Evolutionary conservation across 805 yeast genomes (phyloP), one percentile per base, ranked within the genome.

Genomic region (Clavispora carvajalis): DNA sequence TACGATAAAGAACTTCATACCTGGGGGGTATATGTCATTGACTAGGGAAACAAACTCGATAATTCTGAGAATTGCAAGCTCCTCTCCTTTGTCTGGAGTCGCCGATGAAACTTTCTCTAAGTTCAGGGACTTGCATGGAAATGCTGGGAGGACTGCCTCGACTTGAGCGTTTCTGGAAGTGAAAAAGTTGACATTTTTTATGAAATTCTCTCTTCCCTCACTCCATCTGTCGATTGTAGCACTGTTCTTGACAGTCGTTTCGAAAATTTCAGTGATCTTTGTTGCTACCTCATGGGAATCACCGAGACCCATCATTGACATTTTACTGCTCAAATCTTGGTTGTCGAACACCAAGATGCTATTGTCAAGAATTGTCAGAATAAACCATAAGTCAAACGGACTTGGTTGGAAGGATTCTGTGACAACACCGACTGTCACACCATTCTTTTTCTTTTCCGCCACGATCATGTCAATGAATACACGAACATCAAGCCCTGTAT

Each of bases 41-140:
- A 67, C 58, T 4, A 41, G 45, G 26, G 42, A 39, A 2, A 67
- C 58, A 50, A 67, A 67, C 4, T 53, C 45, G 26, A 64, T 58
- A 37, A 67, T 54, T 29, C 62, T 53, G 11, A 35, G 41, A 26
- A 67, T 41, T 3, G 71, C 71, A 46, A 67, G 52, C 38, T 53
- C 62, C 37, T 66, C 64, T 25, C 83, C 84, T 55, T 69, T 70
- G 48, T 79, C 84, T 5, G 84, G 84, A 33, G 56, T 51, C 15
- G 53, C 43, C 5, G 74, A 71, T 26, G 66, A 61, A 3, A 78
- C 83, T 51, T 79, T 79, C 25, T 72, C 65, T 22, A 54, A 40
- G 48, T 79, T 79, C n/a, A 82, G 76, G 0, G 82, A 74, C 53
- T 78, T 79, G 51, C 83, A 78, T 8, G 84, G 84, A 45, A 79